Percentiles rank a stretch among this genome's conserved stretches.
phyloP scores from a whole-genome alignment of 352 stramenopile species.

The Phytopythium sindhum region DNA sequence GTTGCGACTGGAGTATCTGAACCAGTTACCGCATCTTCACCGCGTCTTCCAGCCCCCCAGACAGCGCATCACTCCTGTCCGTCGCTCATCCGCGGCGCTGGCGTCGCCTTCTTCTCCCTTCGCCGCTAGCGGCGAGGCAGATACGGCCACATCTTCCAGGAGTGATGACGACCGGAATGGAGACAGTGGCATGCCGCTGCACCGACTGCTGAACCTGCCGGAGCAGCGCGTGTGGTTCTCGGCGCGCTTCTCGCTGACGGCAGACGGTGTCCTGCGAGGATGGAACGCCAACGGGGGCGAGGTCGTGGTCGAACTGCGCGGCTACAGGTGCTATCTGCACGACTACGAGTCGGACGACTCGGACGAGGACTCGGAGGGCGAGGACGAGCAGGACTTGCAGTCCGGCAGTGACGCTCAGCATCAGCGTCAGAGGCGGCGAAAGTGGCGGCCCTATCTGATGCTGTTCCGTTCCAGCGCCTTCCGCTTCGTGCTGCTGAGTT shows the following conservation, averaged over 20 bases:
- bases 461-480: slow-evolving; percentile 45
- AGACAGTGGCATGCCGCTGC: slow-evolving; percentile 22
- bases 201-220: slow-evolving; percentile 51
- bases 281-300: slow-evolving; percentile 23
- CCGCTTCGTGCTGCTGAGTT: slow-evolving; percentile 50
- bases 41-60: slow-evolving; percentile 44
- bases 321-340: slow-evolving; percentile 50
- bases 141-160: neutral
- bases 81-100: neutral
- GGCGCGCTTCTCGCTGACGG: slow-evolving; percentile 38
- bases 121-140: too few relatives aligned
- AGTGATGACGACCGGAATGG: neutral
- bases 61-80: neutral
- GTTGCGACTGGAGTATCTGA: slow-evolving; percentile 43
- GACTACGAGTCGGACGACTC: slow-evolving; percentile 19
- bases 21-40: slow-evolving; percentile 51
- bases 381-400: slow-evolving; percentile 5
- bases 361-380: slow-evolving; percentile 4
- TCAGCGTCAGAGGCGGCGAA: neutral
- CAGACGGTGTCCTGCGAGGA: slow-evolving; percentile 44
- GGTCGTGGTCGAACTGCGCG: slow-evolving; percentile 42
- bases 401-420: slow-evolving; percentile 2
- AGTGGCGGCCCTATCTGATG: slow-evolving; percentile 53
- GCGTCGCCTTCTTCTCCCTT: neutral
- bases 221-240: slow-evolving; percentile 50